These are phyloP conservation scores for Dothideomycetidae sp. DNA, from an alignment of 2,329 filamentous ascomycete species.

Conservation along the genomic window DNA sequence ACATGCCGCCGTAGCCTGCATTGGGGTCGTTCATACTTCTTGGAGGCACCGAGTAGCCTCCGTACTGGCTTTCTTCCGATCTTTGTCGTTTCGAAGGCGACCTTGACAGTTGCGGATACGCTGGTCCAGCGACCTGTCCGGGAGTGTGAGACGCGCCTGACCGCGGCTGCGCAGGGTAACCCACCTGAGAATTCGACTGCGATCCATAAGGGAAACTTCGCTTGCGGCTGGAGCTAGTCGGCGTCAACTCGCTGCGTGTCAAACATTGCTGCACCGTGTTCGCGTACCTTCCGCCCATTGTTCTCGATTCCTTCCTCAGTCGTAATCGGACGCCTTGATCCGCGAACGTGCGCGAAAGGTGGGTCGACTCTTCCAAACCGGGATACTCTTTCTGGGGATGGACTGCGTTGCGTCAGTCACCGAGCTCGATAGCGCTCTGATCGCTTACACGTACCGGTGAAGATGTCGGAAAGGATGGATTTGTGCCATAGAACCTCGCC, in stretches of 20 bases:
- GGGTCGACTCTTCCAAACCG: slow-evolving; percentile 69
- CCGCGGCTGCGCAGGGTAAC: background rate
- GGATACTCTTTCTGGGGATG: slow-evolving; percentile 53
- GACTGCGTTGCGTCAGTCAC: slow-evolving; percentile 19
- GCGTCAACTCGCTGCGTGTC: no score
- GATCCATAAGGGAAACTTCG: slow-evolving; percentile 8
- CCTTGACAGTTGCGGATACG: slow-evolving; percentile 6
- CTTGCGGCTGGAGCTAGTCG: slow-evolving; percentile 6
- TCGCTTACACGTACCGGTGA: slow-evolving; percentile 43
- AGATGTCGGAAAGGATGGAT: slow-evolving; percentile 48
- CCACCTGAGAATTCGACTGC: slow-evolving; percentile 1
- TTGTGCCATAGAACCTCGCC: slow-evolving; percentile 37
- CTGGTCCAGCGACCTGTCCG: slow-evolving; percentile 3
- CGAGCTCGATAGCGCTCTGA: background rate
- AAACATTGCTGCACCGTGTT: no score
- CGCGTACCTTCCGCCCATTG: slow-evolving; percentile 15
- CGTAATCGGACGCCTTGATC: slow-evolving; percentile 76
- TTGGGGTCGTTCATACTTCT: slow-evolving; percentile 1
- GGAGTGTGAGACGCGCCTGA: slow-evolving; percentile 5
- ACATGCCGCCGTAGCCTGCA: background rate
- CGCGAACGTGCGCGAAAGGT: slow-evolving; percentile 66
- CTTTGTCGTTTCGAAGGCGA: slow-evolving; percentile 8
- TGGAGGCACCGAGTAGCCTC: slow-evolving; percentile 6
- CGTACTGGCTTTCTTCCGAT: slow-evolving; percentile 9
- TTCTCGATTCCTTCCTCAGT: slow-evolving; percentile 65